Conservation (phyloP, 352 stramenopile genomes). For the Globisporangium rhizosaccharum region DNA sequence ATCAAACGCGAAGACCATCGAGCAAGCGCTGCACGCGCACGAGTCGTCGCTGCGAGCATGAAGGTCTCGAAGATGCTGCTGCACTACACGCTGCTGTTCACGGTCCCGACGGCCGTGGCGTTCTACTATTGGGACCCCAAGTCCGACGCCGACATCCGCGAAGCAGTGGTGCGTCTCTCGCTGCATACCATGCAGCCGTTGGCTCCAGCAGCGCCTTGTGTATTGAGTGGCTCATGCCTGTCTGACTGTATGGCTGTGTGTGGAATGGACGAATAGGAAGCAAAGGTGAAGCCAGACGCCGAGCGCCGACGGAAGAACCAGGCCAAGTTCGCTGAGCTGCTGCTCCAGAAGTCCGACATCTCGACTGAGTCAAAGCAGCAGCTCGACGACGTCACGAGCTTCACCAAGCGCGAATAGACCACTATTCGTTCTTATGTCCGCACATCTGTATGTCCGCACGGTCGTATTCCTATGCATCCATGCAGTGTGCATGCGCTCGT, state of each 20-base stretch:
- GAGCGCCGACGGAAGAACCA: constrained; percentile 60
- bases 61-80: constrained; percentile 83
- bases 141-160: constrained; percentile 70
- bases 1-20: no score
- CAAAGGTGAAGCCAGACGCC: constrained; percentile 54
- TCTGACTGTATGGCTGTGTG: neutral
- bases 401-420: constrained; percentile 38
- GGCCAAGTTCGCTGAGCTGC: constrained; percentile 68
- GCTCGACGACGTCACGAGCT: constrained; percentile 73
- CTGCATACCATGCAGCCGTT: neutral
- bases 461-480: neutral
- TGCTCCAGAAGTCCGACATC: constrained; percentile 44
- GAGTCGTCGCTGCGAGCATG: constrained; percentile 22
- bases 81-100: constrained; percentile 72
- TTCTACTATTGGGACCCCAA: constrained; percentile 70
- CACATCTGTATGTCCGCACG: neutral
- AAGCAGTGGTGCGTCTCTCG: constrained; percentile 52
- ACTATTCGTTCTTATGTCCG: neutral
- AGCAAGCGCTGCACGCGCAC: no score
- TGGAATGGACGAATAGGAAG: constrained; percentile 34
- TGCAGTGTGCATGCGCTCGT: neutral
- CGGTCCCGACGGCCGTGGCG: constrained; percentile 57
- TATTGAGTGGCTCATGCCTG: neutral
- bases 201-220: neutral
- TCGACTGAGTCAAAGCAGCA: constrained; percentile 67